Evolutionary conservation across 2,329 filamentous ascomycete genomes (phyloP), one percentile per base, ranked within the genome.

Genomic region (Sarocladium brachiariae): DNA sequence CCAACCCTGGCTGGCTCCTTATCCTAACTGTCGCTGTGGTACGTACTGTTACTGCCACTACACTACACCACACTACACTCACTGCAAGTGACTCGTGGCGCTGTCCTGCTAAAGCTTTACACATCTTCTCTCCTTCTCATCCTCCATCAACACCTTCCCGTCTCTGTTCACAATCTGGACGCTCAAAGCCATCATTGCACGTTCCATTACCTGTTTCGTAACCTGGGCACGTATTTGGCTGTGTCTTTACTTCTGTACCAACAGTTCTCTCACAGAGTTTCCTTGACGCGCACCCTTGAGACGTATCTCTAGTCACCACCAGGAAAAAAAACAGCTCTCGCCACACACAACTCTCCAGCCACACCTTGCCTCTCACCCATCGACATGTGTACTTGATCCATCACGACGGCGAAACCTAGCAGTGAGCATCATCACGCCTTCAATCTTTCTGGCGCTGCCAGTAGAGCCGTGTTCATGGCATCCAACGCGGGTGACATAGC

Each of bases 401-500:
- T 47, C 43, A 25, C 43, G 25, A 47, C 25, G 19, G n/a, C 43
- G 25, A 47, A 47, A 23, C 8, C 43, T 21, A 19, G 18, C 43
- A 24, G 43, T 25, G 43, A 47, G 19, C 43, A 31, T 33, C 27
- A 47, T 18, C 9, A 19, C 27, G 25, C 43, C 24, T n/a, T 4
- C 5, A 31, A 47, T 21, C n/a, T 18, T 16, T 31, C 43, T 47
- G 43, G 43, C 43, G 21, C n/a, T 31, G 43, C 43, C 43, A 47
- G 43, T 47, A 31, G 27, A 47, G 43, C 19, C 46, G 30, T 49
- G 53, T 54, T 59, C 69, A 81, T 81, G 77, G 74, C 75, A 65
- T 75, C 76, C 57, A 74, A 76, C 62, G 71, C 73, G 60, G 73
- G 70, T 62, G 67, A 71, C 59, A 70, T 77, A 64, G 72, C 74